Evolutionary conservation across 2,329 filamentous ascomycete genomes (phyloP).

Genomic region (Fusarium pseudoanthophilum): DNA sequence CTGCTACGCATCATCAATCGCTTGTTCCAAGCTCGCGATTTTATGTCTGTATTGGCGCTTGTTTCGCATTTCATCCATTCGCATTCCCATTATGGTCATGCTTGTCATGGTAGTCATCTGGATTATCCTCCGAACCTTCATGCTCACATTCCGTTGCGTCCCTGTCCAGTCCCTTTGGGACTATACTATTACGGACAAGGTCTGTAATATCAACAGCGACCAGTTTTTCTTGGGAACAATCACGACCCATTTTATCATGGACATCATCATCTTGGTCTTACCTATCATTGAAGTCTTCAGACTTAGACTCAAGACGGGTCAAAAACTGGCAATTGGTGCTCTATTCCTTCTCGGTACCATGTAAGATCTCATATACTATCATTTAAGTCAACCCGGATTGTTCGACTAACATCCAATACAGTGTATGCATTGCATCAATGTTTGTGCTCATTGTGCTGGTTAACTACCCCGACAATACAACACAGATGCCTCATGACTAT

Average conservation of each 20-base stretch:
- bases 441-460: constrained; percentile 20
- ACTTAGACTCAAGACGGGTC: neutral
- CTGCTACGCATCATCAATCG: constrained; percentile 43
- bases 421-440: constrained; percentile 32
- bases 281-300: constrained; percentile 38
- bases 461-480: constrained; percentile 13
- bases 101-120: constrained; percentile 38
- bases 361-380: neutral
- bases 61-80: constrained; percentile 44
- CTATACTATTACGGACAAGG: constrained; percentile 36
- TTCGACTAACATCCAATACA: neutral
- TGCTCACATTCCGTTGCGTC: constrained; percentile 49
- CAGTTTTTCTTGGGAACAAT: constrained; percentile 49
- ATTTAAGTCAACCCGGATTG: fast-evolving
- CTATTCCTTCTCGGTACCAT: constrained; percentile 13
- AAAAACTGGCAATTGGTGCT: constrained; percentile 12
- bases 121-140: constrained; percentile 46
- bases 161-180: constrained; percentile 51
- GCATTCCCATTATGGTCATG: constrained; percentile 43
- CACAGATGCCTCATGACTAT: constrained; percentile 36
- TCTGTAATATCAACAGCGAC: constrained; percentile 46
- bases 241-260: constrained; percentile 47
- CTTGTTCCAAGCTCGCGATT: constrained; percentile 44
- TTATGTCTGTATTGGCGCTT: constrained; percentile 47
- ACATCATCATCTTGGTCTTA: constrained; percentile 46